Evolutionary conservation across 768 basidiomycete species (phyloP).

Genomic region (Boletus rufocinnamomeus): DNA sequence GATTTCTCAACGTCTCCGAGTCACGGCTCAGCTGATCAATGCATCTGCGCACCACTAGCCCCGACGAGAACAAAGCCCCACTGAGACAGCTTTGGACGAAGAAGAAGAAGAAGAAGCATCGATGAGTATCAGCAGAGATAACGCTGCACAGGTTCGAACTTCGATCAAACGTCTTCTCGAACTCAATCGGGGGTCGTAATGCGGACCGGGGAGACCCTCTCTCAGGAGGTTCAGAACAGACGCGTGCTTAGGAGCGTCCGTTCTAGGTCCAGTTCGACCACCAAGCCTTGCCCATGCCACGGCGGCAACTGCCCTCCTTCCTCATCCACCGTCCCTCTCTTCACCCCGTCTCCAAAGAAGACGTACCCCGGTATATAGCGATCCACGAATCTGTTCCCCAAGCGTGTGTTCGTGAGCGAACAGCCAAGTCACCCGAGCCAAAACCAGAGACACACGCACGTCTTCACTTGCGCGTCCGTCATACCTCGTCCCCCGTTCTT

Average conservation of each 20-base stretch:
- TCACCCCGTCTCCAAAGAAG: slow-evolving; percentile 71
- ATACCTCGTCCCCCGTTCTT: slow-evolving; percentile 85
- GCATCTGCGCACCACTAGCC: not conserved
- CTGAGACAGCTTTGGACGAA: not conserved
- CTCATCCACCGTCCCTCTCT: slow-evolving; percentile 31
- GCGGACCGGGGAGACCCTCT: not conserved
- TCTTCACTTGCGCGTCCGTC: slow-evolving; percentile 76
- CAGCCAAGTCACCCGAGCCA: not conserved
- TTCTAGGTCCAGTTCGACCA: slow-evolving; percentile 53
- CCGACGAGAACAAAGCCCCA: not conserved
- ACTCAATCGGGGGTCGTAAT: not conserved
- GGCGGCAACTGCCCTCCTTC: slow-evolving; percentile 22
- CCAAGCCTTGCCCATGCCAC: slow-evolving; percentile 55
- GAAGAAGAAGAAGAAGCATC: not conserved
- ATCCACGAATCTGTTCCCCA: slow-evolving; percentile 69
- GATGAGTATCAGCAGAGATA: not conserved
- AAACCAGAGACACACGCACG: slow-evolving; percentile 31
- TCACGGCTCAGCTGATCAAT: slow-evolving; percentile 5
- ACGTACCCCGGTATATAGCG: slow-evolving; percentile 95
- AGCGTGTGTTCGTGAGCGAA: not conserved
- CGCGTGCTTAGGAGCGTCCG: slow-evolving; percentile 48
- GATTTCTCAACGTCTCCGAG: no score
- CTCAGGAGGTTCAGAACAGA: slow-evolving; percentile 42
- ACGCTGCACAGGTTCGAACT: not conserved
- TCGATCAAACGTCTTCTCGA: not conserved